A percentile compares a stretch with the other conserved stretches of the same genome.
Conservation (phyloP, 176 grass and related monocot species). For the Stipa capillata region DNA sequence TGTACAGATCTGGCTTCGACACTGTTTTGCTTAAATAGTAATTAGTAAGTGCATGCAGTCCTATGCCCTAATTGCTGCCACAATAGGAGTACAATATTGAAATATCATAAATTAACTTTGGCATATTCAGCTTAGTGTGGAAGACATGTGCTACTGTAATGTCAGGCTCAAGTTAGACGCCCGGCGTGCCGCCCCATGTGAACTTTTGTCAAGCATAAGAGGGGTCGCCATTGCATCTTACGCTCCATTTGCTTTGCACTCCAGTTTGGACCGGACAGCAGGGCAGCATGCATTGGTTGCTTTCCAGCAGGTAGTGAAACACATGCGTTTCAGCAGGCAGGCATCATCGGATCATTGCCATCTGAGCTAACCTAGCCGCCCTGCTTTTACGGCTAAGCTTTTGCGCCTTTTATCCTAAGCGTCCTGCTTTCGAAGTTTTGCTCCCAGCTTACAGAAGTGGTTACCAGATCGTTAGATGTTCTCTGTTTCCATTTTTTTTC, state of each 20-base stretch:
- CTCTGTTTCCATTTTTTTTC: not conserved
- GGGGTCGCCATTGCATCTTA: slow-evolving; percentile 6
- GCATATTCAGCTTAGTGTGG: no score
- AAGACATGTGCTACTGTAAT: not conserved
- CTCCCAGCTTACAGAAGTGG: not conserved
- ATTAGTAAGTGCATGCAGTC: no score
- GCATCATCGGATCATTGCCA: not conserved
- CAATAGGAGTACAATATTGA: not conserved
- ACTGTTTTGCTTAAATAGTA: not conserved
- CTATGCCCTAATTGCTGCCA: not conserved
- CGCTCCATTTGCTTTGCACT: slow-evolving; percentile 20
- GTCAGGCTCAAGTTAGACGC: slow-evolving; percentile 12
- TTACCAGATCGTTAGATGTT: not conserved
- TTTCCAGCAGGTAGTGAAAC: slow-evolving; percentile 16
- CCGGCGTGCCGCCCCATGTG: not conserved
- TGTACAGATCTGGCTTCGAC: not conserved
- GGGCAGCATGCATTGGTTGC: not conserved
- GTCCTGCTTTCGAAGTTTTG: not conserved
- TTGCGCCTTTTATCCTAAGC: not conserved
- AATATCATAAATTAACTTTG: no score
- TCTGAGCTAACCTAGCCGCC: not conserved
- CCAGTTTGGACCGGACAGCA: slow-evolving; percentile 12
- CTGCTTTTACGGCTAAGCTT: not conserved
- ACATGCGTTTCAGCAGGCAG: not conserved
- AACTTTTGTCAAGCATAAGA: slow-evolving; percentile 7